These are phyloP conservation scores for Alternaria ethzedia DNA, from an alignment of 2,329 filamentous ascomycete genomes.

Conservation along the genomic window DNA sequence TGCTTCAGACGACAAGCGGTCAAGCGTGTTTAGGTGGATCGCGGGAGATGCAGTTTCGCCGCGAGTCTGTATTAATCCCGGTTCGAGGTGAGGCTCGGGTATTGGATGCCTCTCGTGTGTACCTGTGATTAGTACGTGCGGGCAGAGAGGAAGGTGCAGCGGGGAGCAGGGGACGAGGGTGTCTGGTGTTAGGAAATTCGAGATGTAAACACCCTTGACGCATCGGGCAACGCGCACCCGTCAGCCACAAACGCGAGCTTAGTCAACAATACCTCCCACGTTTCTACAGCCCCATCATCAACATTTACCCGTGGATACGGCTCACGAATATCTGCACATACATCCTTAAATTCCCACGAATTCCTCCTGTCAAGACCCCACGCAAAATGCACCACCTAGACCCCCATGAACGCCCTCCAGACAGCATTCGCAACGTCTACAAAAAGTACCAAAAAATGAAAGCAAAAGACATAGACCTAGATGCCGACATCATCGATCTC, in stretches of 20 bases:
- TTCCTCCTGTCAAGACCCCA: not conserved
- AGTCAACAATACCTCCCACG: conserved; percentile 14
- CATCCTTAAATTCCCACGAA: accelerated
- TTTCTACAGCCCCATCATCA: no score
- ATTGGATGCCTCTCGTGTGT: not conserved
- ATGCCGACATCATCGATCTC: conserved; percentile 52
- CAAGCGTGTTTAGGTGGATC: conserved; percentile 10
- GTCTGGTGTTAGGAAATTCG: conserved; percentile 30
- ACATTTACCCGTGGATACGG: no score
- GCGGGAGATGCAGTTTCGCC: not conserved
- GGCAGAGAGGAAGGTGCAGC: conserved; percentile 7
- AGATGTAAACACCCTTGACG: conserved; percentile 30
- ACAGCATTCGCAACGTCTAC: conserved; percentile 72
- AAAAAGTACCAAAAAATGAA: conserved; percentile 74
- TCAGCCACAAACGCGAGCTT: conserved; percentile 33
- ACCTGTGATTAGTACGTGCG: conserved; percentile 39
- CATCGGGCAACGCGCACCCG: conserved; percentile 24
- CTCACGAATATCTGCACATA: no score
- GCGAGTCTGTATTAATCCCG: not conserved
- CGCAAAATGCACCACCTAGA: conserved; percentile 60
- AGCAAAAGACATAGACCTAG: conserved; percentile 57
- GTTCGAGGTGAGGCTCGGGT: not conserved
- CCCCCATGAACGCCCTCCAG: conserved; percentile 78
- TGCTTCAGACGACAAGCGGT: conserved; percentile 31
- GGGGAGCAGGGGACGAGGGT: conserved; percentile 16